Percentiles rank a stretch among this genome's conserved stretches.
Evolutionary conservation across 768 basidiomycete genomes (phyloP).

Genomic region (Coprinopsis marcescibilis): DNA sequence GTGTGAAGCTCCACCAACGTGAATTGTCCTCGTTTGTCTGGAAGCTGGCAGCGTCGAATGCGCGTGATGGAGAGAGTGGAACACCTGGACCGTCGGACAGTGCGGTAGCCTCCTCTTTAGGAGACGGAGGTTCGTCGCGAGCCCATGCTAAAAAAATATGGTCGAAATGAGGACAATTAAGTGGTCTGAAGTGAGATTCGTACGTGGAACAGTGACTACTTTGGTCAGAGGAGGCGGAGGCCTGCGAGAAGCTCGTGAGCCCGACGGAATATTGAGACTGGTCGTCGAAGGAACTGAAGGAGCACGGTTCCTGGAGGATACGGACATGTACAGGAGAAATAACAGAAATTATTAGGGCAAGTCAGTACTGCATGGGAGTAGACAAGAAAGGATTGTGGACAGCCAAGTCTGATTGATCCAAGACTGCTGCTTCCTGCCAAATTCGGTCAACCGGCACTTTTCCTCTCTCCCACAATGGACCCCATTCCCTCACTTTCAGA

Average conservation of each 20-base stretch:
- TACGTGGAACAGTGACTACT: conserved; percentile 69
- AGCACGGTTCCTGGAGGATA: conserved; percentile 27
- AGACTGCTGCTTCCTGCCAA: background rate
- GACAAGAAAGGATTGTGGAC: background rate
- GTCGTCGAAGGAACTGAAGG: conserved; percentile 29
- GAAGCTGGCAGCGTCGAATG: conserved; percentile 50
- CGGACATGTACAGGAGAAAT: conserved; percentile 23
- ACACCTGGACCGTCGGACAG: conserved; percentile 21
- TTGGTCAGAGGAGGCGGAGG: conserved; percentile 43
- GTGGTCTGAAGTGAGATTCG: conserved; percentile 20
- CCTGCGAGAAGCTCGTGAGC: conserved; percentile 26
- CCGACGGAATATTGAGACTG: conserved; percentile 28
- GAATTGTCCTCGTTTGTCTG: conserved; percentile 43
- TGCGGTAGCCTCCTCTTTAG: conserved; percentile 36
- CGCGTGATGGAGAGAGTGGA: conserved; percentile 33
- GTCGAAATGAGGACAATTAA: conserved; percentile 7
- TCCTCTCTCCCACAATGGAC: conserved; percentile 11
- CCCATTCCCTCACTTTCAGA: conserved; percentile 67
- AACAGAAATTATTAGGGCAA: conserved; percentile 4
- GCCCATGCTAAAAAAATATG: conserved; percentile 61
- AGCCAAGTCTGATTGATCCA: no score
- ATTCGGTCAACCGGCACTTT: background rate
- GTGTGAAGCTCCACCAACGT: conserved; percentile 74
- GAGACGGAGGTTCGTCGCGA: conserved; percentile 75
- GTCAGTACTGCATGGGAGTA: conserved; percentile 2